These are phyloP conservation scores for Chlamydomonas sphaeroides DNA, from an alignment of 139 green algal genomes.

Conservation along the genomic window DNA sequence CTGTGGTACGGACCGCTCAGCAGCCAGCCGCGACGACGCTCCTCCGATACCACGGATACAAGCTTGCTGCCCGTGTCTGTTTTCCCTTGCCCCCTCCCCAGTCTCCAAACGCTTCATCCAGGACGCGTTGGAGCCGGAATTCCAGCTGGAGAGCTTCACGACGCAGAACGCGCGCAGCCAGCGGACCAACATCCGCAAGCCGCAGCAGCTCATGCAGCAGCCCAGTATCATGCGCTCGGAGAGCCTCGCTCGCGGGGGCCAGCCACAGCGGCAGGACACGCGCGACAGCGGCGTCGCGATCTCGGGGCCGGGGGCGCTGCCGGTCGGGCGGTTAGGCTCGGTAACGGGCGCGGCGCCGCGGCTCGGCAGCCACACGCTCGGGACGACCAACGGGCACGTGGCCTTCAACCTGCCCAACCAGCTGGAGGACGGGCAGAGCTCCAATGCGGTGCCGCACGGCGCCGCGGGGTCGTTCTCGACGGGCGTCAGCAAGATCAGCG, in stretches of 20 bases:
- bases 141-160: conserved; percentile 46
- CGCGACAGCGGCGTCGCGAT: conserved; percentile 37
- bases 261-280: conserved; percentile 33
- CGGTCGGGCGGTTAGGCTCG: conserved; percentile 12
- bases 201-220: conserved; percentile 6
- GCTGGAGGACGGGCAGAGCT: background rate
- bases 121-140: conserved; percentile 41
- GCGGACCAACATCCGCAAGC: conserved; percentile 5
- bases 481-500: background rate
- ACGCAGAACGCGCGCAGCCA: conserved; percentile 40
- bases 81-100: no score
- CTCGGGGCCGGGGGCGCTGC: background rate
- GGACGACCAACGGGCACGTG: background rate
- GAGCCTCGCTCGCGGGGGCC: background rate
- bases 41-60: no score
- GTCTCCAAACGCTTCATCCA: conserved; percentile 41
- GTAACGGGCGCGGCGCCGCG: conserved; percentile 18
- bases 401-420: conserved; percentile 40
- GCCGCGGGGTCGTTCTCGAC: conserved; percentile 5
- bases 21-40: no score
- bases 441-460: background rate
- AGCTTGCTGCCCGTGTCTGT: no score
- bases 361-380: conserved; percentile 28
- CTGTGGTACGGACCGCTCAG: no score
- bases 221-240: conserved; percentile 14